These are phyloP conservation scores for Articulospora tetracladia DNA, from an alignment of 495 filamentous ascomycete genomes.

Conservation along the genomic window DNA sequence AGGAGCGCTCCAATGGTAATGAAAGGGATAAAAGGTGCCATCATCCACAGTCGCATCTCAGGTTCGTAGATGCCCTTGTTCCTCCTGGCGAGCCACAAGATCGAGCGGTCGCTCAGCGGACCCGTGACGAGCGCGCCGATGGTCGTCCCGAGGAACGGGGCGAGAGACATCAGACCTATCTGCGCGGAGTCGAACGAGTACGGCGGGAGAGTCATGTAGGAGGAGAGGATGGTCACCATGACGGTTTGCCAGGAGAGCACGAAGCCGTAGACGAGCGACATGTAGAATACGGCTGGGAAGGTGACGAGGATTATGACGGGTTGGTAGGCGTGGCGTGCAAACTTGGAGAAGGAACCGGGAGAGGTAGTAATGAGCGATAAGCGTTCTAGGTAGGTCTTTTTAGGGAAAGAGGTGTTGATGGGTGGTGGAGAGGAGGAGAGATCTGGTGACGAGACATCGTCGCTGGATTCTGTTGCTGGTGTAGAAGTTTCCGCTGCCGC, in stretches of 20 bases:
- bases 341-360: slow-evolving; percentile 15
- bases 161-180: slow-evolving; percentile 35
- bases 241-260: slow-evolving; percentile 31
- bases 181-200: slow-evolving; percentile 35
- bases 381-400: slow-evolving; percentile 1
- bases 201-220: slow-evolving; percentile 29
- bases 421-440: not conserved
- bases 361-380: slow-evolving; percentile 14
- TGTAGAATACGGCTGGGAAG: slow-evolving; percentile 36
- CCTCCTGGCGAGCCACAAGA: slow-evolving; percentile 49
- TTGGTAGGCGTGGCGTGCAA: slow-evolving; percentile 31
- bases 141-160: slow-evolving; percentile 33
- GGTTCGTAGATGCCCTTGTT: slow-evolving; percentile 66
- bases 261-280: slow-evolving; percentile 32
- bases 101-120: slow-evolving; percentile 35
- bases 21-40: slow-evolving; percentile 27
- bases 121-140: slow-evolving; percentile 34
- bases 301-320: slow-evolving; percentile 31
- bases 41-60: slow-evolving; percentile 59
- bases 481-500: not conserved
- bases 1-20: slow-evolving; percentile 29
- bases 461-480: not conserved
- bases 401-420: not conserved
- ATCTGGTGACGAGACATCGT: not conserved
- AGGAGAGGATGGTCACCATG: slow-evolving; percentile 29